Conservation (phyloP, 352 stramenopile genomes). For the Pythium scleroteichum region DNA sequence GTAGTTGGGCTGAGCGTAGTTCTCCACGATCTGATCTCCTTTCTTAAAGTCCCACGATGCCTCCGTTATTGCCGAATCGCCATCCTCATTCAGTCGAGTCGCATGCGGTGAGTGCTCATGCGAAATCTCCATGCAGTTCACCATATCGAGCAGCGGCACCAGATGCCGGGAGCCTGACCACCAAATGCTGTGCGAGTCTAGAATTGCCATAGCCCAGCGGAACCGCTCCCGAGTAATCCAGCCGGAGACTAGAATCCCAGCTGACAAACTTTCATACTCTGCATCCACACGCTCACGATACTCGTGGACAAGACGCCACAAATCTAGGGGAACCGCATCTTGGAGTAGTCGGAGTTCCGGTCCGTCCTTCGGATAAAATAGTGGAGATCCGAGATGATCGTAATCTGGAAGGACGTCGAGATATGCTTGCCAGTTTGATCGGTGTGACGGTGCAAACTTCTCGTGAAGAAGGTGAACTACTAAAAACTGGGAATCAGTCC, state of each 20-base stretch:
- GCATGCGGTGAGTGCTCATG: constrained; percentile 50
- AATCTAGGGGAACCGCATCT: constrained; percentile 42
- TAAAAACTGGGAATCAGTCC: constrained; percentile 25
- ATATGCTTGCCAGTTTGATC: constrained; percentile 83
- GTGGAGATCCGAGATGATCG: constrained; percentile 32
- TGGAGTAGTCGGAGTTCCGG: constrained; percentile 34
- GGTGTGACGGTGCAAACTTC: constrained; percentile 52
- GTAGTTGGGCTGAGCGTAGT: constrained; percentile 94
- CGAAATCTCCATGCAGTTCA: constrained; percentile 85
- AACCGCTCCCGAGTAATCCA: constrained; percentile 72
- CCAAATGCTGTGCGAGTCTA: constrained; percentile 94
- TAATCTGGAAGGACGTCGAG: constrained; percentile 72
- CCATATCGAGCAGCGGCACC: constrained; percentile 93
- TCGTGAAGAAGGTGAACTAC: constrained; percentile 85
- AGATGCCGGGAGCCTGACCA: constrained; percentile 89
- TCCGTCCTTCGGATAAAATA: constrained; percentile 42
- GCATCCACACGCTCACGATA: constrained; percentile 25
- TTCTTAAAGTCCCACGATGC: constrained; percentile 63
- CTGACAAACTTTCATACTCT: constrained; percentile 4
- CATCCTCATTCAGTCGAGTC: constrained; percentile 34
- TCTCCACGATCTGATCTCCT: constrained; percentile 88
- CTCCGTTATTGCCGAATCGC: constrained; percentile 61
- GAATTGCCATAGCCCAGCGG: constrained; percentile 79
- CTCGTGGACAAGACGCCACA: constrained; percentile 14
- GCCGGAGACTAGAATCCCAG: background rate